Evolutionary conservation across 352 stramenopile genomes (phyloP), one percentile per base, ranked within the genome.

Genomic region (Phytophthora foliorum): DNA sequence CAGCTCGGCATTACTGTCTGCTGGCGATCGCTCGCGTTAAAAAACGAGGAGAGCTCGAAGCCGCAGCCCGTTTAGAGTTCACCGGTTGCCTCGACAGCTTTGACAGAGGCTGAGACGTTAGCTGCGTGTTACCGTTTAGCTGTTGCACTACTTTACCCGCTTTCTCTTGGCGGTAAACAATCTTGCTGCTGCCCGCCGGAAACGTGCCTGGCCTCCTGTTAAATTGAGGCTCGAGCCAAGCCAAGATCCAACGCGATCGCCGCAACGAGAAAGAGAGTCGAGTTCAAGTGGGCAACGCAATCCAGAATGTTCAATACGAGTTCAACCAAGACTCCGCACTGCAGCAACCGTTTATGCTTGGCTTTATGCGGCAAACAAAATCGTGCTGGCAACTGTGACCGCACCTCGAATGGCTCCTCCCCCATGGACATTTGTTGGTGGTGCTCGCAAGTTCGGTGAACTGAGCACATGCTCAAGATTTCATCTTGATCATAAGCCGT

Each of bases 161-260:
- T 57, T 57, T 46, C 31, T 19, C 50, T 57, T 46, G n/a, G 4
- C 50, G 32, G 29, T 57, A 32, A 46, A 24, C 32, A 32, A 57
- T 57, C 32, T 31, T 45, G 44, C 19, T 25, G 25, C 14, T 54
- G 25, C 49, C 39, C 49, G 25, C 49, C 50, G 31, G 32, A 46
- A 57, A 56, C 29, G 34, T 41, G 4, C 34, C 3, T 29, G 25
- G 3, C 3, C 25, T 29, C 25, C n/a, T n/a, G n/a, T n/a, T n/a
- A n/a, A n/a, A n/a, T n/a, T n/a, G n/a, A n/a, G n/a, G n/a, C n/a
- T n/a, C n/a, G n/a, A n/a, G n/a, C n/a, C n/a, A n/a, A n/a, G n/a
- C n/a, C n/a, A n/a, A 29, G 25, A 29, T 29, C 25, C 2, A 29
- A 29, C n/a, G n/a, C n/a, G 5, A 29, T 29, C 25, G 32, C 9